These are phyloP conservation scores for Epichloe brachyelytri DNA, from an alignment of 2,329 filamentous ascomycete genomes.

Conservation along the genomic window DNA sequence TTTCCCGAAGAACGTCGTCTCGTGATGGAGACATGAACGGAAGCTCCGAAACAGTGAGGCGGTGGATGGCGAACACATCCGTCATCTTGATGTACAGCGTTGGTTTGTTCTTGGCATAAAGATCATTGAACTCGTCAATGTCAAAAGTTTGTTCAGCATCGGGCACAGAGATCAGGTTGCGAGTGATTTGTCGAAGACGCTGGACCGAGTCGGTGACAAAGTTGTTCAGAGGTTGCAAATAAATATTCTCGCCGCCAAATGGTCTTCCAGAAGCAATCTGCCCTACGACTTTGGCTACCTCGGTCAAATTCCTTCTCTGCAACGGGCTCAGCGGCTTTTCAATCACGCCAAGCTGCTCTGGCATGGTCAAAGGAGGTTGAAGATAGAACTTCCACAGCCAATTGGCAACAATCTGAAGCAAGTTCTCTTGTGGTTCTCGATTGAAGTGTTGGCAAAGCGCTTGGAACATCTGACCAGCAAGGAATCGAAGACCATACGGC, in stretches of 20 bases:
- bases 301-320: slow-evolving; percentile 82
- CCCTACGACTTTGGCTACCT: slow-evolving; percentile 82
- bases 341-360: slow-evolving; percentile 85
- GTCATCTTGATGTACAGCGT: slow-evolving; percentile 99
- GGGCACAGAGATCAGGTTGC: slow-evolving; percentile 66
- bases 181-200: slow-evolving; percentile 62
- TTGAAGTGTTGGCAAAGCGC: slow-evolving; percentile 65
- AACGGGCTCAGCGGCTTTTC: slow-evolving; percentile 80
- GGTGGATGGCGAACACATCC: slow-evolving; percentile 94
- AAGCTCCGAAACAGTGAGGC: slow-evolving; percentile 69
- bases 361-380: slow-evolving; percentile 75
- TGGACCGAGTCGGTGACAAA: slow-evolving; percentile 80
- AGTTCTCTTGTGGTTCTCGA: slow-evolving; percentile 60
- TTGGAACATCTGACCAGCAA: slow-evolving; percentile 77
- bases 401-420: slow-evolving; percentile 73
- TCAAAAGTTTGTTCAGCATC: slow-evolving; percentile 88
- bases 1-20: slow-evolving; percentile 81
- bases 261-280: slow-evolving; percentile 81
- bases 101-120: slow-evolving; percentile 91
- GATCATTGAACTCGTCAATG: slow-evolving; percentile 96
- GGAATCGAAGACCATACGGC: slow-evolving; percentile 83
- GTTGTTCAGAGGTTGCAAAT: slow-evolving; percentile 85
- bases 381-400: slow-evolving; percentile 96
- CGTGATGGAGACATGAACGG: slow-evolving; percentile 62
- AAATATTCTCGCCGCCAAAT: slow-evolving; percentile 90